Base-by-base conservation (phyloP, 305 asterid genomes). In the Plantago rigida region DNA sequence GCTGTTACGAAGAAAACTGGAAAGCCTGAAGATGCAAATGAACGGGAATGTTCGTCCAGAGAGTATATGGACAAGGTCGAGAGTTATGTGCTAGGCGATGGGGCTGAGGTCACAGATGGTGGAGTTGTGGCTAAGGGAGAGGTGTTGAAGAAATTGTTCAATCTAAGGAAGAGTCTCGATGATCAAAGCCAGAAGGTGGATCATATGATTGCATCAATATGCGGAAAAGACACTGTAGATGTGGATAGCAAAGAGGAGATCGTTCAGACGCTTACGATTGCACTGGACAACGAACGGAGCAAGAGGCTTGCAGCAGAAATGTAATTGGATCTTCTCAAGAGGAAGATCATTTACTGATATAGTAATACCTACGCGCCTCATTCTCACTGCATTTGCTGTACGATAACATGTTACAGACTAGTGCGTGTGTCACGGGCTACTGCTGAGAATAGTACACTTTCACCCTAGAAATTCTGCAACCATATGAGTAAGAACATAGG, bases 221-320 rank as follows among this genome's bases (percentile, higher is more conserved):
- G 26, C 3, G 83, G 81, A 52, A 84, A 61, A 58, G 77, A 68
- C 39, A 26, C 45, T 47, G 73, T 44, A 9, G 82, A 75, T 67
- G 55, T 46, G 68, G 73, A 46, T 51, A 73, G 67, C 44, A 83
- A 84, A 69, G 95, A 81, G 15, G 64, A 80, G 71, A 77, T 60
- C 74, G 64, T 79, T 54, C 82, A 73, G 68, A 68, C 71, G 44
- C 58, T 84, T 69, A 77, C 67, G 44, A 47, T 58, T 59, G 85
- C 84, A 29, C 5, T 84, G 77, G 93, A 83, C 64, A 74, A 73
- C 59, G 81, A 82, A 77, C 84, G 66, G 80, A 81, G 64, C 78
- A 84, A 66, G 66, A 82, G 79, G 62, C 51, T 3, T 69, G 77
- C 69, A 56, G 46, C 75, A 69, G 89, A 86, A 67, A 74, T 66